These are phyloP conservation scores for Exobasidium cylindrosporum DNA, from an alignment of 1,284 basidiomycete species.

Conservation along the genomic window DNA sequence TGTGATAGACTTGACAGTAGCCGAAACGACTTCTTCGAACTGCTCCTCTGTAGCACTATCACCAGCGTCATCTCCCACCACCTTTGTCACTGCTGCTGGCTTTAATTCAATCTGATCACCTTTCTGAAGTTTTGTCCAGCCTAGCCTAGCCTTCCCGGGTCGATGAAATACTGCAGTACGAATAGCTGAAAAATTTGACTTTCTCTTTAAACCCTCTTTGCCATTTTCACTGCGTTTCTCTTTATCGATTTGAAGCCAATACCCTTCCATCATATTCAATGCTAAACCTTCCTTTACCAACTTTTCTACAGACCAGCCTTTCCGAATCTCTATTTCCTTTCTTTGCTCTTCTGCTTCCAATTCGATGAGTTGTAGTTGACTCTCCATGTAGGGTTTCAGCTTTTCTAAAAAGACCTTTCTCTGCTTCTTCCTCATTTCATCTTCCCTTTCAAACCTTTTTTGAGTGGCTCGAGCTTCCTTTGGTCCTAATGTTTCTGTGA, in stretches of 20 bases:
- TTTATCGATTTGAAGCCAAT: neutral
- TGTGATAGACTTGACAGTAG: conserved; percentile 33
- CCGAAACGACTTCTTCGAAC: neutral
- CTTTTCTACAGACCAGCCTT: neutral
- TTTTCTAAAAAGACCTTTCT: neutral
- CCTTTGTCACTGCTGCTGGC: too few relatives aligned
- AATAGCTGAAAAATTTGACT: neutral
- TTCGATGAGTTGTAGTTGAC: neutral
- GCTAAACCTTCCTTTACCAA: neutral
- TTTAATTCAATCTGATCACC: conserved; percentile 13
- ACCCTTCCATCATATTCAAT: neutral
- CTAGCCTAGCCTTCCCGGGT: conserved; percentile 11
- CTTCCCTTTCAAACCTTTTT: neutral
- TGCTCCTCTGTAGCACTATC: neutral
- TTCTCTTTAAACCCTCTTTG: neutral
- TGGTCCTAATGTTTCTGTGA: neutral
- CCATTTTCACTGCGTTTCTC: neutral
- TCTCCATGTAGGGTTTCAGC: conserved; percentile 2
- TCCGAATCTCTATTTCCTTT: neutral
- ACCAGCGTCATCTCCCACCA: neutral
- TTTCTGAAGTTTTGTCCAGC: conserved; percentile 15
- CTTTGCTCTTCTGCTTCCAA: conserved; percentile 1
- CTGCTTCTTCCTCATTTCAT: neutral
- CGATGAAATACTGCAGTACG: conserved; percentile 4
- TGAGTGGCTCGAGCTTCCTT: neutral